Percentiles rank a stretch among this genome's conserved stretches.
Evolutionary conservation across 345 rosid genomes (phyloP).

Genomic region (Euphorbia pulcherrima): DNA sequence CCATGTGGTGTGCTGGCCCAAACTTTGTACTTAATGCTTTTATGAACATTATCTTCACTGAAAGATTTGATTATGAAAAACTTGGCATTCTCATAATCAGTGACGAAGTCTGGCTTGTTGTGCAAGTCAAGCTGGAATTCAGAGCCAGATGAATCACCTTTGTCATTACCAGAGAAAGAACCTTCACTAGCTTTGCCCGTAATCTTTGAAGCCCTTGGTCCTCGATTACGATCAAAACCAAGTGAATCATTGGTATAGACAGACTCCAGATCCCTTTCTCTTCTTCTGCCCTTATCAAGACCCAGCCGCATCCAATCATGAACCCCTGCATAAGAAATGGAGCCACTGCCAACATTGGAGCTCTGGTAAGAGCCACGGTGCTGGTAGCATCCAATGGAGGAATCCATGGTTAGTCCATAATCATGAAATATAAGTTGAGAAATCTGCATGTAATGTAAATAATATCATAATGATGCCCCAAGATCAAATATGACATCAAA

Average conservation of each 20-base stretch:
- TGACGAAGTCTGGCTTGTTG: slow-evolving; percentile 47
- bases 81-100: slow-evolving; percentile 54
- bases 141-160: slow-evolving; percentile 30
- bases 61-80: slow-evolving; percentile 71
- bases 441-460: slow-evolving; percentile 16
- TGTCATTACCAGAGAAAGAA: slow-evolving; percentile 33
- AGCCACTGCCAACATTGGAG: slow-evolving; percentile 29
- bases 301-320: slow-evolving; percentile 36
- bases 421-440: slow-evolving; percentile 42
- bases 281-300: slow-evolving; percentile 51
- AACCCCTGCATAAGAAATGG: slow-evolving; percentile 33
- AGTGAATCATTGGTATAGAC: slow-evolving; percentile 39
- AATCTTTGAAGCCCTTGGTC: slow-evolving; percentile 58
- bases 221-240: slow-evolving; percentile 52
- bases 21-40: slow-evolving; percentile 61
- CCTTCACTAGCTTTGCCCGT: slow-evolving; percentile 41
- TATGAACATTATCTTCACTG: slow-evolving; percentile 78
- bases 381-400: slow-evolving; percentile 46
- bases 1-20: slow-evolving; percentile 87
- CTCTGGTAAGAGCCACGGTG: slow-evolving; percentile 41
- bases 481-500: neutral
- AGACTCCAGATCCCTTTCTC: slow-evolving; percentile 47
- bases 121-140: slow-evolving; percentile 35
- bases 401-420: slow-evolving; percentile 42
- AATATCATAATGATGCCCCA: neutral